phyloP scores from a whole-genome alignment of 768 basidiomycete species.

The Lactarius akahatsu region DNA sequence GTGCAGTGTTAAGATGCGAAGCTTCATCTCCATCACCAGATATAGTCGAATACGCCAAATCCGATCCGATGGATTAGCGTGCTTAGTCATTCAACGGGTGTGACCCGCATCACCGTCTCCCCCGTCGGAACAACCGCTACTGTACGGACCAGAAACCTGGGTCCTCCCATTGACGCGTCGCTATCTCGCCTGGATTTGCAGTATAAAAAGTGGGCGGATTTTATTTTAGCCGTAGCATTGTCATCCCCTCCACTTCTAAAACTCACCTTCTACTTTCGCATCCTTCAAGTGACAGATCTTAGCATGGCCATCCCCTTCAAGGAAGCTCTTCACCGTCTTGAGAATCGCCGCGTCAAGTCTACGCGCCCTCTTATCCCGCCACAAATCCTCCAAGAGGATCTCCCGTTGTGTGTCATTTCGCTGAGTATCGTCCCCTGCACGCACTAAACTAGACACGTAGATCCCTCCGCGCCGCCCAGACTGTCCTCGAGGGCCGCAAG shows the following conservation, averaged over 20 bases:
- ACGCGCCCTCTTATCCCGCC: constrained; percentile 91
- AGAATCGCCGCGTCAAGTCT: constrained; percentile 83
- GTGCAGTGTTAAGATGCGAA: not conserved
- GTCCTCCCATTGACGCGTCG: not conserved
- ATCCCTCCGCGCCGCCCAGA: constrained; percentile 78
- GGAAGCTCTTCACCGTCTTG: constrained; percentile 76
- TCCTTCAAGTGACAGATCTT: constrained; percentile 45
- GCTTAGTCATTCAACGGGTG: constrained; percentile 20
- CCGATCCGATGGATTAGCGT: not conserved
- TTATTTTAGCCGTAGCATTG: constrained; percentile 11
- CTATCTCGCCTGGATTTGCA: not conserved
- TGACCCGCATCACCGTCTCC: not conserved
- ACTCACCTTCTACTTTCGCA: constrained; percentile 15
- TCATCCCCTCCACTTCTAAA: constrained; percentile 6
- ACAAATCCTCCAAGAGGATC: constrained; percentile 91
- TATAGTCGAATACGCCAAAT: not conserved
- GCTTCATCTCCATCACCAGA: not conserved
- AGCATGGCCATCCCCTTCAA: constrained; percentile 73
- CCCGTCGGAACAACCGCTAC: not conserved
- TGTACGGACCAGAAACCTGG: not conserved
- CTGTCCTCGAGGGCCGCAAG: constrained; percentile 82
- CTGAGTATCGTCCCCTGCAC: constrained; percentile 27
- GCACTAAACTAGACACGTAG: constrained; percentile 38
- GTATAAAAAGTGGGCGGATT: constrained; percentile 25
- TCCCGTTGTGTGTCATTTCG: constrained; percentile 63